These are phyloP conservation scores for Vitis rotundifolia DNA, from an alignment of 164 flowering plant genomes.

Conservation along the genomic window DNA sequence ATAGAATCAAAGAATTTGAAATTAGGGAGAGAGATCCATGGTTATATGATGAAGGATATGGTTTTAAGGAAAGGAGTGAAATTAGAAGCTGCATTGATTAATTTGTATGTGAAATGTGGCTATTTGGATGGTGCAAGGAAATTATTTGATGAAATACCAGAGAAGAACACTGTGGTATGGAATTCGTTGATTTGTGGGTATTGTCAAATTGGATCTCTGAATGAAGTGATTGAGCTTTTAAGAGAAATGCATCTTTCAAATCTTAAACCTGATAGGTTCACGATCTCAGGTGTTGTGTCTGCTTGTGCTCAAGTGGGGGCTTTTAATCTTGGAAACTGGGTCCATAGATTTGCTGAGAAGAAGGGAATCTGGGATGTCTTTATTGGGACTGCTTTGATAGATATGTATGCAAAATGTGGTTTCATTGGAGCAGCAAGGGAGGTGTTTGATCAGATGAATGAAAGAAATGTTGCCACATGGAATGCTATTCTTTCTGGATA, in stretches of 20 bases:
- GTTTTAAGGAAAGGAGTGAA: background rate
- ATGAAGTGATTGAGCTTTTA: constrained; percentile 12
- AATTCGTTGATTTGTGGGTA: constrained; percentile 19
- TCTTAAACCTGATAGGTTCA: constrained; percentile 11
- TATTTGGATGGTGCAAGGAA: background rate
- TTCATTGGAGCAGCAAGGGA: constrained; percentile 8
- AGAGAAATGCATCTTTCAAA: constrained; percentile 10
- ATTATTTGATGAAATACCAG: constrained; percentile 9
- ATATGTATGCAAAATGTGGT: constrained; percentile 26
- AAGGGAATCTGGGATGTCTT: constrained; percentile 13
- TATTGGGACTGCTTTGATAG: constrained; percentile 19
- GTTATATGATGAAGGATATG: constrained; percentile 5
- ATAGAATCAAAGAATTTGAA: constrained; percentile 1
- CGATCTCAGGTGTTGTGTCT: constrained; percentile 12
- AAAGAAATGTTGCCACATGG: constrained; percentile 20
- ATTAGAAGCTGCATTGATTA: constrained; percentile 14
- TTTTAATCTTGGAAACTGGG: constrained; percentile 17
- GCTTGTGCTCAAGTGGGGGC: constrained; percentile 23
- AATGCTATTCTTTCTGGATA: constrained; percentile 20
- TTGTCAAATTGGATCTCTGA: constrained; percentile 6
- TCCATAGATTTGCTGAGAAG: constrained; percentile 11
- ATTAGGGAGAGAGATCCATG: constrained; percentile 13
- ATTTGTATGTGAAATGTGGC: constrained; percentile 16
- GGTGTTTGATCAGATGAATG: constrained; percentile 13
- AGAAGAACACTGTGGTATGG: constrained; percentile 16